Percentiles rank a stretch among this genome's conserved stretches.
Conservation (phyloP, 2,329 filamentous ascomycete species). For the Botryotinia narcissicola region DNA sequence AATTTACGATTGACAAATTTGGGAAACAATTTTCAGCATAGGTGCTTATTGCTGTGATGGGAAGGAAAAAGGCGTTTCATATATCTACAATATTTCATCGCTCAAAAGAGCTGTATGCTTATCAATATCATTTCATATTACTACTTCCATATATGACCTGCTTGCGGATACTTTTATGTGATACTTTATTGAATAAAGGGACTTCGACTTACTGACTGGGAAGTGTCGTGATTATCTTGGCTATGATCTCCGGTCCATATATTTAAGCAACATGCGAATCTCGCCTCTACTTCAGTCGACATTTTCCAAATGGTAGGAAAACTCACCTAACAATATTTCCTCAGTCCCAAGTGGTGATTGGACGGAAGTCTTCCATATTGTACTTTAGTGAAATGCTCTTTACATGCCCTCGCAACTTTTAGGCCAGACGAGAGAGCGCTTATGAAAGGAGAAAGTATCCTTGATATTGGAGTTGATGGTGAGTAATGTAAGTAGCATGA, state of each 20-base stretch:
- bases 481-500: background rate
- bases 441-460: background rate
- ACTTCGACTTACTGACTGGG: background rate
- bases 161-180: background rate
- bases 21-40: conserved; percentile 9
- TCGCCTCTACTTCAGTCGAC: background rate
- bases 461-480: no score
- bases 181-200: background rate
- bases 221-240: background rate
- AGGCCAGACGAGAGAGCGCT: background rate
- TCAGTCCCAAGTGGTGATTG: background rate
- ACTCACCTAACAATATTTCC: background rate
- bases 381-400: background rate
- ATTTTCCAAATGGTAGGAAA: background rate
- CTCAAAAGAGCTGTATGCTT: conserved; percentile 1
- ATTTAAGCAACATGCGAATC: background rate
- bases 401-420: background rate
- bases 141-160: background rate
- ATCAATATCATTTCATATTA: conserved; percentile 12
- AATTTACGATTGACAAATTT: background rate
- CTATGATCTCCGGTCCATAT: background rate
- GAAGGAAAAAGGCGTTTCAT: conserved; percentile 11
- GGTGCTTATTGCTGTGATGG: conserved; percentile 11
- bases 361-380: background rate
- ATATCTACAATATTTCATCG: background rate